Conservation (phyloP, 2,329 filamentous ascomycete species). For the Xylariomycetidae sp. region DNA sequence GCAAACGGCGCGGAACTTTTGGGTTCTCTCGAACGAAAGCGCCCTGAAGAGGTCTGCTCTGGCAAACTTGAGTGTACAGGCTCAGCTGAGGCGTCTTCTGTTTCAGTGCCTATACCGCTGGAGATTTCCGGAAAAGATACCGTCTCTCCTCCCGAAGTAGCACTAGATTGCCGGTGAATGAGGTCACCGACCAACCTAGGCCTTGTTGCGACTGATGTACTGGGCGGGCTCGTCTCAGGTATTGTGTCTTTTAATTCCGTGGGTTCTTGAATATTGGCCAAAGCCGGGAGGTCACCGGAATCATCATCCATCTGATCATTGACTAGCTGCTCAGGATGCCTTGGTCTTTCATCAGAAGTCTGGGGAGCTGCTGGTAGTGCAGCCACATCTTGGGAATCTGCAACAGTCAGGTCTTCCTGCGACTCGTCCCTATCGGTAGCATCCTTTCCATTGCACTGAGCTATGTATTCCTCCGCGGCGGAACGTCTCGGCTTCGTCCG, state of each 20-base stretch:
- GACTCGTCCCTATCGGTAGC: constrained; percentile 16
- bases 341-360: constrained; percentile 1
- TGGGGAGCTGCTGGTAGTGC: constrained; percentile 5
- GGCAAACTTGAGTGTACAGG: no score
- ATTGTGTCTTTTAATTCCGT: constrained; percentile 23
- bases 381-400: constrained; percentile 23
- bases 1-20: no score
- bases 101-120: constrained; percentile 6
- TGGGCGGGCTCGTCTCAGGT: constrained; percentile 27
- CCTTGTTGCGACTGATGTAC: no score
- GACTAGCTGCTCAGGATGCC: constrained; percentile 2
- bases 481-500: constrained; percentile 14
- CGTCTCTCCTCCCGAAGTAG: constrained; percentile 11
- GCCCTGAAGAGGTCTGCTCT: no score
- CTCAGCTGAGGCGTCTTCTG: constrained; percentile 1
- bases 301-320: constrained; percentile 2
- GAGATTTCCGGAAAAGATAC: constrained; percentile 18
- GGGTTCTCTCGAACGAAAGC: no score
- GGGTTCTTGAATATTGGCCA: constrained; percentile 5
- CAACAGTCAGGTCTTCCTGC: constrained; percentile 28
- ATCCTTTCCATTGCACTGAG: constrained; percentile 11
- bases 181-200: no score
- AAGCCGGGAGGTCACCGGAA: constrained; percentile 6
- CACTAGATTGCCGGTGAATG: constrained; percentile 18
- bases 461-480: constrained; percentile 9